Base-by-base conservation (phyloP, 768 basidiomycete species). In the Russula earlei region DNA sequence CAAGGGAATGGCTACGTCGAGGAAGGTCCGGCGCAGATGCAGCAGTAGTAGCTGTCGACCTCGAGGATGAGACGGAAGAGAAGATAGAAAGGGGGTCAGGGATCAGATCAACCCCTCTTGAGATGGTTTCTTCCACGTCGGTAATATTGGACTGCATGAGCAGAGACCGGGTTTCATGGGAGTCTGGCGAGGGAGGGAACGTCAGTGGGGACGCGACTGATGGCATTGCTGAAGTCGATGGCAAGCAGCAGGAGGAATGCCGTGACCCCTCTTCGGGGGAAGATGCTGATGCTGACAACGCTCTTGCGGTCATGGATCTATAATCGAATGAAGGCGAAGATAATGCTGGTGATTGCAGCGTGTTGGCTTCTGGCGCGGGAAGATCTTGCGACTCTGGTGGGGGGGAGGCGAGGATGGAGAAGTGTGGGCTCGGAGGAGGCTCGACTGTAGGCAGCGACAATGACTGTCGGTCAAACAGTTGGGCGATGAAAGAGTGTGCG, bases 1-100 rank as follows among this genome's bases (percentile, higher is more conserved):
- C 59, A 20, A 57, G 59, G 25, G 62, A 62, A 33, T 48, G 25
- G n/a, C 49, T 49, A 14, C 55, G 61, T 11, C 52, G 62, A 15
- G 37, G 33, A 27, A 50, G 45, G 11, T 34, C 44, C 1, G 36
- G 47, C 8, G 43, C 59, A 2, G 42, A 52, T 40, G 37, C 25
- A 19, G 54, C 22, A 7, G 49, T 24, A 17, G 42, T 27, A 38
- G 37, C 33, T 6, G 41, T 51, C 37, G 47, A 49, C 4, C 19
- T 27, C 15, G 37, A 40, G 2, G 37, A 40, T 15, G 37, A 10
- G 6, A 6, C 19, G 3, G 15, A 5, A 9, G 38, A 29, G 38
- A 52, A 52, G n/a, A 52, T 52, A 11, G 38, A 57, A 5, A 45
- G 38, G 0, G 56, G 56, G 29, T 57, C 56, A 11, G 37, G 51